Evolutionary conservation across 2,329 filamentous ascomycete genomes (phyloP), one percentile per base, ranked within the genome.

Genomic region (Pseudogymnoascus sp.): DNA sequence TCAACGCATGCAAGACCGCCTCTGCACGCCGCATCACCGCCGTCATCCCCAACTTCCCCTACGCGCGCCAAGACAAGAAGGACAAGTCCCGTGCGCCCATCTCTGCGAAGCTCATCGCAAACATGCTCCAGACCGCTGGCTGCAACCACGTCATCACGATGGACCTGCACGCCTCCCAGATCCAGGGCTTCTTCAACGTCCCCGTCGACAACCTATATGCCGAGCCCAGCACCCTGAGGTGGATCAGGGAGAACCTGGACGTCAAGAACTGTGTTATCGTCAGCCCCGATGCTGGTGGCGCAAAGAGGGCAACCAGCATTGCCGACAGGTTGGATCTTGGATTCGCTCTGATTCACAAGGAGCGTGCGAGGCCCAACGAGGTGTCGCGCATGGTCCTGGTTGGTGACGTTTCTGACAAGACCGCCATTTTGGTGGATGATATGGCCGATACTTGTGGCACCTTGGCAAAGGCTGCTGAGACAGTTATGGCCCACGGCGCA

Each of bases 391-490:
- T 96, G 91, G 90, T 92, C 0, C 88, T 99, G n/a, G 93, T 97
- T 60, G 95, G 95, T 68, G 92, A 96, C 68, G 95, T 97, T 56
- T 84, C 87, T 68, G 90, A 90, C 78, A 95, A 95, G 79, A 88
- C 93, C 31, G 93, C 93, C 65, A 97, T 99, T 72, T 87, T 99
- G 59, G 93, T 99, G 59, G 93, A 97, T 75, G 93, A 97, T 75
- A 97, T 97, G 91, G 93, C 93, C 34, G 93, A 97, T 74, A 97
- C 93, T 3, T 97, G 93, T 75, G 92, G 92, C 69, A 96, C 91
- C 1, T 80, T 90, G 11, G 85, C 83, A 75, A 97, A 97, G 79
- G 95, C 93, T 2, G 95, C 93, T 14, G 88, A 91, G 63, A 93
- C 93, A 0, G 85, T 97, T 61, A 90, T 93, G 75, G 84, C 91